Evolutionary conservation across 805 yeast genomes (phyloP).

Genomic region (Saccharomycopsis guyanensis): DNA sequence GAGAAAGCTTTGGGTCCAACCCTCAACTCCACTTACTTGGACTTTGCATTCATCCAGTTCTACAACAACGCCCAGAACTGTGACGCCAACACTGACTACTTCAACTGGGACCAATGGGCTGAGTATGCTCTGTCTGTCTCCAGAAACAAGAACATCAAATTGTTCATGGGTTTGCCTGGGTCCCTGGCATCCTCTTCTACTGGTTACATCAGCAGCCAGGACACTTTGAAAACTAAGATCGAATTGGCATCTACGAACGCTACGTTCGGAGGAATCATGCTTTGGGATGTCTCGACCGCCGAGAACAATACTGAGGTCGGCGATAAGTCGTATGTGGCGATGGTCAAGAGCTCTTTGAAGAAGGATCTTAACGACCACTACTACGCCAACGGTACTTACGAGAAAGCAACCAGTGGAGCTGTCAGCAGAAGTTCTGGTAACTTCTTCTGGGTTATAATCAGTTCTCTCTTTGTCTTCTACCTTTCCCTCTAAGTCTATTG

Average conservation of each 20-base stretch:
- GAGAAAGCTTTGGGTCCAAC: constrained; percentile 62
- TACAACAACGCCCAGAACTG: constrained; percentile 76
- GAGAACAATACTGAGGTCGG: constrained; percentile 39
- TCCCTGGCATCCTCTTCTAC: constrained; percentile 49
- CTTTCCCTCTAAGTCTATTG: not conserved
- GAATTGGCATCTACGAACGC: constrained; percentile 29
- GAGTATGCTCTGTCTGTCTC: constrained; percentile 49
- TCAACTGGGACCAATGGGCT: constrained; percentile 71
- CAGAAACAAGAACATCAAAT: constrained; percentile 60
- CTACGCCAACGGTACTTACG: constrained; percentile 20
- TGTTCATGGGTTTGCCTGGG: constrained; percentile 74
- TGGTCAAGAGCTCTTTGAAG: constrained; percentile 36
- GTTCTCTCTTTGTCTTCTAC: not conserved
- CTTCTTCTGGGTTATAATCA: not conserved
- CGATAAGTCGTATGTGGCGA: constrained; percentile 37
- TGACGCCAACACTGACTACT: constrained; percentile 32
- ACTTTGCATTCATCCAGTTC: constrained; percentile 80
- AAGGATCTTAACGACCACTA: constrained; percentile 11
- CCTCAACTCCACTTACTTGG: constrained; percentile 53
- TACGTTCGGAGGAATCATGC: constrained; percentile 60
- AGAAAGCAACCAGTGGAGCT: constrained; percentile 9
- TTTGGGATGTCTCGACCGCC: constrained; percentile 68
- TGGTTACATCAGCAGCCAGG: constrained; percentile 45
- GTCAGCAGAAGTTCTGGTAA: not conserved
- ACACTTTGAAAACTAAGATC: constrained; percentile 23